phyloP scores from a whole-genome alignment of 2,329 filamentous ascomycete genomes.

The Aureobasidium sp. region DNA sequence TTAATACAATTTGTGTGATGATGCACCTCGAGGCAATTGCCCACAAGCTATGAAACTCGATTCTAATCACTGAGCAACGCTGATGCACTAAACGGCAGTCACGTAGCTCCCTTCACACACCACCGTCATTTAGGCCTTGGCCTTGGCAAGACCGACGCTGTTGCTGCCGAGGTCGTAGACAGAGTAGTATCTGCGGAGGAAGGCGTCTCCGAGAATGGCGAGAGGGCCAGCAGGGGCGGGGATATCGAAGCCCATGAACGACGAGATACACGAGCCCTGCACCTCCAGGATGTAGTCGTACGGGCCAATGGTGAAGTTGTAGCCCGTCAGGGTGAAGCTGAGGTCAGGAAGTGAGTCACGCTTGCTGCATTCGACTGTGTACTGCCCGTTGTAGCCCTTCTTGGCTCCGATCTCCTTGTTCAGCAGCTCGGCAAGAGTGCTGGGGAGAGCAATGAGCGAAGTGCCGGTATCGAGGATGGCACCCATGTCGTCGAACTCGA shows the following conservation, averaged over 20 bases:
- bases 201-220: conserved; percentile 85
- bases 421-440: conserved; percentile 84
- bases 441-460: conserved; percentile 91
- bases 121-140: conserved; percentile 46
- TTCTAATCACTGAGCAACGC: conserved; percentile 2
- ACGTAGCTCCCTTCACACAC: background rate
- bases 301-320: conserved; percentile 85
- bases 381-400: conserved; percentile 97
- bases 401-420: conserved; percentile 97
- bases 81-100: background rate
- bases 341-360: conserved; percentile 80
- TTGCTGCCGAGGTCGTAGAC: conserved; percentile 91
- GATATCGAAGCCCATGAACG: conserved; percentile 89
- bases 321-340: conserved; percentile 79
- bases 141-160: conserved; percentile 80
- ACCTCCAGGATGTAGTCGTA: conserved; percentile 96
- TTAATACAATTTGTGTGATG: conserved; percentile 5
- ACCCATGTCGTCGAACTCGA: conserved; percentile 88
- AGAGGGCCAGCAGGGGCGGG: conserved; percentile 82
- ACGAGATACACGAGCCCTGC: conserved; percentile 90
- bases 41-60: background rate
- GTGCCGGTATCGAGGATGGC: conserved; percentile 97
- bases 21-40: background rate
- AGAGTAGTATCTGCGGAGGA: conserved; percentile 81
- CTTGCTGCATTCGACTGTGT: conserved; percentile 83